Base-by-base conservation (phyloP, 139 green algal species). In the Ettlia oleoabundans region DNA sequence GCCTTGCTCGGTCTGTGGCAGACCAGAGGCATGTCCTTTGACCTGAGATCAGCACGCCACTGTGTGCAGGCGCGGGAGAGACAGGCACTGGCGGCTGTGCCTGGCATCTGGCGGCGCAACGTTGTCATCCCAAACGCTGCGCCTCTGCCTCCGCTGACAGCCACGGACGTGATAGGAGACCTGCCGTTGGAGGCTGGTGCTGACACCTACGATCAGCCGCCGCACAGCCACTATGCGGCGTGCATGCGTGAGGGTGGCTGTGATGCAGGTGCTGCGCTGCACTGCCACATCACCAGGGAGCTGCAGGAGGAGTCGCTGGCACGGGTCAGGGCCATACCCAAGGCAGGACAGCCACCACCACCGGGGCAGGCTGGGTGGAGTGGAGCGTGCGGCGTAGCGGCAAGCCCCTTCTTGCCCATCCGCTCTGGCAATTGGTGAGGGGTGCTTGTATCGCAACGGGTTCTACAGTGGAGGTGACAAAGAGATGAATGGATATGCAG, bases 361-460 rank as follows among this genome's bases (percentile, higher is more conserved):
- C 62, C 71, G 0, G 43, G 71, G 32, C 37, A 24, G 47, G 18
- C 32, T 32, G 32, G 24, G 19, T 38, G 47, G 71, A 15, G 3
- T 21, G 71, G 32, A 18, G 47, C 35, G 7, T 65, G 47, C 32
- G 35, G 28, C 32, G 28, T 8, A 21, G 40, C 18, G 0, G 47
- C 32, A 3, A 42, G 64, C 71, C 71, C 71, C 28, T 76, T 35
- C 71, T 32, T 3, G 10, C 71, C 71, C 30, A 30, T 22, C 4
- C 71, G 52, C 18, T 33, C 43, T 5, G 71, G 71, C 71, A 41
- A 65, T 47, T 78, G 52, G 71, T 78, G 47, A 78, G 71, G 24
- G 18, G 6, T 1, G 28, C 30, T 30, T 26, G 42, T 4, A 2
- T 33, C 6, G 61, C 19, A 3, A 35, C 28, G 10, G 61, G 15